Base-by-base conservation (phyloP, 2,329 filamentous ascomycete species). In the Coleophoma crateriformis region DNA sequence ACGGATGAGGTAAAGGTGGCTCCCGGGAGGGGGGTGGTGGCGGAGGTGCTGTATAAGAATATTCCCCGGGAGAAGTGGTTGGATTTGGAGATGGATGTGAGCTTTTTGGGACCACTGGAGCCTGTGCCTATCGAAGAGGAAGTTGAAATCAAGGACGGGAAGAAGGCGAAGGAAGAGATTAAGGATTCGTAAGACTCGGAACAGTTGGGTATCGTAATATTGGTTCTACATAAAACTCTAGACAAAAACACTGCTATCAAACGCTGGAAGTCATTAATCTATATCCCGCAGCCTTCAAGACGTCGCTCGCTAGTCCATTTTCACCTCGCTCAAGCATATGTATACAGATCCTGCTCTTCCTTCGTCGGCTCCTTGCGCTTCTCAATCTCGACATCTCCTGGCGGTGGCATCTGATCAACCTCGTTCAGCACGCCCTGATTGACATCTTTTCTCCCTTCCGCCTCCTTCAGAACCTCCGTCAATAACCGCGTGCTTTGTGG, bases 391-490 rank as follows among this genome's bases (percentile, higher is more conserved):
- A 73, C 82, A 62, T 96, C 90, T 45, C 85, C 84, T 0, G 90
- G 90, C 1, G 88, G 80, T 10, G 86, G 82, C 50, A 85, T 73
- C 40, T 71, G 77, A 3, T 82, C 78, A 13, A 84, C 69, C 41
- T 74, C 74, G 13, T 84, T 81, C 39, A 95, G 73, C 35, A 88
- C 63, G 19, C 70, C 74, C 32, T 81, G 73, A 64, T 95, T 87
- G 45, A 87, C 82, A 57, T 92, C 82, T 7, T 74, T 76, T 57
- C 92, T 84, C 27, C 90, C 90, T 69, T 96, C 89, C 1, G 90
- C 90, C 35, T 88, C 83, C 69, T 87, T 92, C 66, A 96, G 79
- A 7, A 92, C 90, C 65, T 94, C 87, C 63, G 56, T 54, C 39
- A 62, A 45, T 51, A 57, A 72, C 44, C 71, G 70, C 50, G 78